Percentiles rank a stretch among this genome's conserved stretches.
phyloP scores from a whole-genome alignment of 495 filamentous ascomycete genomes.

The Aspergillus leporis region DNA sequence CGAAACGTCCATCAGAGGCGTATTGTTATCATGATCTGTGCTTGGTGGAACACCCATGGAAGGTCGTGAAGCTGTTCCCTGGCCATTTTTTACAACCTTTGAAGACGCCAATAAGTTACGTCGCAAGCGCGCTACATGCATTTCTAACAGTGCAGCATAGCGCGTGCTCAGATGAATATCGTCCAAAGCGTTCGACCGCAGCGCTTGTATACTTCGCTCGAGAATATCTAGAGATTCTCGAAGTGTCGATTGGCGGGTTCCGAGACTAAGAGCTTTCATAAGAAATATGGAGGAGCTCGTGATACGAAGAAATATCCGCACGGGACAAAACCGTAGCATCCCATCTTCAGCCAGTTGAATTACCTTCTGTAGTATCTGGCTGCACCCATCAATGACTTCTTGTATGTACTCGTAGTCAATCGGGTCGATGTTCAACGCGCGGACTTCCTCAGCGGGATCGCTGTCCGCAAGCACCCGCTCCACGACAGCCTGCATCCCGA shows the following conservation, averaged over 20 bases:
- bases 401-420: constrained; percentile 57
- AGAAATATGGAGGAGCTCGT: constrained; percentile 55
- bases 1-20: constrained; percentile 22
- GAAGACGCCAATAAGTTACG: constrained; percentile 44
- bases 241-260: constrained; percentile 48
- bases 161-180: constrained; percentile 55
- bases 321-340: constrained; percentile 49
- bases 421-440: constrained; percentile 50
- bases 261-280: constrained; percentile 55
- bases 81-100: constrained; percentile 27
- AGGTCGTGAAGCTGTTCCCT: constrained; percentile 25
- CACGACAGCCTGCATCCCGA: constrained; percentile 57
- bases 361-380: constrained; percentile 51
- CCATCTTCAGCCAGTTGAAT: constrained; percentile 42
- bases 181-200: constrained; percentile 51
- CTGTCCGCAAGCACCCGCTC: constrained; percentile 45
- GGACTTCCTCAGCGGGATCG: constrained; percentile 39
- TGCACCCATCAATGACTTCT: constrained; percentile 56
- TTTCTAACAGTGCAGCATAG: constrained; percentile 52
- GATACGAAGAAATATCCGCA: constrained; percentile 53
- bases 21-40: constrained; percentile 27
- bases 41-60: constrained; percentile 35
- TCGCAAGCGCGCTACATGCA: constrained; percentile 47
- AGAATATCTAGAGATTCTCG: constrained; percentile 50
- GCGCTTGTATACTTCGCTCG: constrained; percentile 47